These are phyloP conservation scores for Hericium coralloides DNA, from an alignment of 768 basidiomycete species.

Conservation along the genomic window DNA sequence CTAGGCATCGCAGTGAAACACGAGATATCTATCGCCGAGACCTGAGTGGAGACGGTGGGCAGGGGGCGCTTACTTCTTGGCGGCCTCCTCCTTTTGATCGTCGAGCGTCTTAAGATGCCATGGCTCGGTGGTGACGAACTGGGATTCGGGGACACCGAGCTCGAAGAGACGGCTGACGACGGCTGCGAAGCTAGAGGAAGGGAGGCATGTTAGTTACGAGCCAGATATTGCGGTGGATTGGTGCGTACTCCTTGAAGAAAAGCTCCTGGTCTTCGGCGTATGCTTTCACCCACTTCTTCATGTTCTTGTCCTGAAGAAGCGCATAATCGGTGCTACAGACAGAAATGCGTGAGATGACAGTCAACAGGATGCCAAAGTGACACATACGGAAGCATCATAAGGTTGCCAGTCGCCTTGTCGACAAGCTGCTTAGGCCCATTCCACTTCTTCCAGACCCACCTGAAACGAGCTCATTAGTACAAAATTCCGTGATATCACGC, in stretches of 20 bases:
- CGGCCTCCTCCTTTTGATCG: conserved; percentile 23
- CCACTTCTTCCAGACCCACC: conserved; percentile 96
- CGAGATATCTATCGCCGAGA: too few relatives aligned
- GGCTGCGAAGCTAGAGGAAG: conserved; percentile 60
- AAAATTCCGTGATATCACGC: background rate
- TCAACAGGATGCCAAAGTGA: background rate
- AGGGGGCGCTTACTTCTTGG: background rate
- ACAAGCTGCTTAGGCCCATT: conserved; percentile 86
- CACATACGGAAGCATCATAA: conserved; percentile 95
- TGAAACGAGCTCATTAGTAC: conserved; percentile 11
- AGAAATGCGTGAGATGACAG: background rate
- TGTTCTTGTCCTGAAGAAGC: conserved; percentile 81
- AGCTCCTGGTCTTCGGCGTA: conserved; percentile 80
- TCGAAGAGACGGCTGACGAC: conserved; percentile 78
- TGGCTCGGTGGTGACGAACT: conserved; percentile 64
- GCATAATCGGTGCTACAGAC: conserved; percentile 71
- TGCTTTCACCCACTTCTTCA: conserved; percentile 80
- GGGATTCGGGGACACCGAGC: conserved; percentile 81
- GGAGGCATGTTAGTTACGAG: background rate
- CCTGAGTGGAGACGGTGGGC: too few relatives aligned
- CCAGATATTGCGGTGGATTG: background rate
- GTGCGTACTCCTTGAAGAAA: conserved; percentile 88
- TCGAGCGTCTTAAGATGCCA: conserved; percentile 59
- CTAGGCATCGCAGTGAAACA: too few relatives aligned
- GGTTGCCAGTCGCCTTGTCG: conserved; percentile 78